Base-by-base conservation (phyloP, 2,329 filamentous ascomycete genomes). In the Fusarium hostae region DNA sequence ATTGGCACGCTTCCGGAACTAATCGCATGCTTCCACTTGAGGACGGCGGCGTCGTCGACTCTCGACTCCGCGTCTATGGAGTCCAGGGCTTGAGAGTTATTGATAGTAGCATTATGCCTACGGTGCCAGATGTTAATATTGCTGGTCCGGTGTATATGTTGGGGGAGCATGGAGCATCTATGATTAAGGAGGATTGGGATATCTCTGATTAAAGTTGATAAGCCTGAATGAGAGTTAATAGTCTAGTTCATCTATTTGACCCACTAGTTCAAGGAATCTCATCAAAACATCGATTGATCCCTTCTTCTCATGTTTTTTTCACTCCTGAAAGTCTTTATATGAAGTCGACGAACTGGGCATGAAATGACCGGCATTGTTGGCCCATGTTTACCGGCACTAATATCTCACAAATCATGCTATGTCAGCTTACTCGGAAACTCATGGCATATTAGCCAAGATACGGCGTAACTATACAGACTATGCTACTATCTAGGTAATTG, bases 71-170 rank as follows among this genome's bases (percentile, higher is more conserved):
- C 4, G 61, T 75, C 10, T 70, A 75, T 11, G 72, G 70, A 1
- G 63, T 73, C 6, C 51, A 73, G 7, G 63, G 64, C 13, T 37
- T 75, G 2, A 70, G 70, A 1, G n/a, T 73, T 1, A 47, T 66
- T 18, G 72, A 75, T 3, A 72, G 67, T 3, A 75, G 61, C 6
- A 62, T 75, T 3, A 85, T 89, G 16, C 88, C 88, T 0, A 82
- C 89, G 77, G 88, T 84, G 77, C 87, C 76, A 64, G 88, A 83
- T 82, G 87, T 80, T n/a, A 84, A 87, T 2, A 89, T 89, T 51
- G 88, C 90, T 76, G 89, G 88, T 63, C 83, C 86, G 4, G 87
- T 90, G 4, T 91, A 90, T 71, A 88, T 87, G 84, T 76, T 89
- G 62, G 88, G 81, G 8, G 88, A 91, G 76, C 90, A 86, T 80